A percentile compares a stretch with the other conserved stretches of the same genome.
Evolutionary conservation across 306 rosid genomes (phyloP).

Genomic region (Trifolium repens): DNA sequence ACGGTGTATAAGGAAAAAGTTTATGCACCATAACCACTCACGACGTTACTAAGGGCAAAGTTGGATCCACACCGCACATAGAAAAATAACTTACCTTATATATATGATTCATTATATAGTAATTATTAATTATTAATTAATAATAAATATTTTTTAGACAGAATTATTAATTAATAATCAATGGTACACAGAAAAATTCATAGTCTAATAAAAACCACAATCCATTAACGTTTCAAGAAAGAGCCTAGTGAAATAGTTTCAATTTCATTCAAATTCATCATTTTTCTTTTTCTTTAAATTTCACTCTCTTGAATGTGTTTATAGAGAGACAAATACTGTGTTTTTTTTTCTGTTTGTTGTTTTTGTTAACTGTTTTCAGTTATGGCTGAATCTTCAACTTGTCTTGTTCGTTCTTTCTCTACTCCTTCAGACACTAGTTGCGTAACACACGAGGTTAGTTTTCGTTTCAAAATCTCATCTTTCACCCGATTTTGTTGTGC

Average conservation of each 20-base stretch:
- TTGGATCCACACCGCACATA: neutral
- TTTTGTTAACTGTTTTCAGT: constrained; percentile 20
- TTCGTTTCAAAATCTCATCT: constrained; percentile 18
- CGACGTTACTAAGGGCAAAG: constrained; percentile 54
- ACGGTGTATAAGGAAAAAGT: no score
- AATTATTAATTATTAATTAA: no score
- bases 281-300: neutral
- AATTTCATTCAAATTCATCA: neutral
- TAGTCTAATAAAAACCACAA: no score
- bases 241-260: neutral
- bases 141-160: no score
- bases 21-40: no score
- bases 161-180: no score
- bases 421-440: constrained; percentile 54
- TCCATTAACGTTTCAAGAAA: no score
- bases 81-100: no score
- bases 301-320: constrained; percentile 13
- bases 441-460: constrained; percentile 60
- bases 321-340: neutral
- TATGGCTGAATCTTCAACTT: constrained; percentile 70
- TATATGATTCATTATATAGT: no score
- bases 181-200: no score
- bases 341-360: no score
- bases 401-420: constrained; percentile 68
- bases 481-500: constrained; percentile 5